Conservation (phyloP, 495 filamentous ascomycete genomes). For the Penicillium macrosclerotiorum region DNA sequence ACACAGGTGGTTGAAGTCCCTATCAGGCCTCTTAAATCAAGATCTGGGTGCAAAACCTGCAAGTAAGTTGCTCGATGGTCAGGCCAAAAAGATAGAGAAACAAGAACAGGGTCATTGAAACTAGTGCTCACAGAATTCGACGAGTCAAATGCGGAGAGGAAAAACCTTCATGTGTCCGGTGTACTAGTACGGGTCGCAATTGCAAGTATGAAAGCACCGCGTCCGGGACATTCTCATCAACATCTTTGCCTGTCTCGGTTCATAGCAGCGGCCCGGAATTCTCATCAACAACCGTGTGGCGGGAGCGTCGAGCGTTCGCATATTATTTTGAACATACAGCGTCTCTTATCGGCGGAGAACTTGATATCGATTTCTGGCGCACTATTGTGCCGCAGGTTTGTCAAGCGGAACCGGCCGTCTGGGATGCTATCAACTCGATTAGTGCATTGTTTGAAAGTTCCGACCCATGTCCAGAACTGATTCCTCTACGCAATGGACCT, state of each 20-base stretch:
- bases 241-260: too few relatives aligned
- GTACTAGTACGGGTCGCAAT: conserved; percentile 49
- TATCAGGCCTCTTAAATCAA: conserved; percentile 29
- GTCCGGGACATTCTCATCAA: conserved; percentile 9
- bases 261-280: too few relatives aligned
- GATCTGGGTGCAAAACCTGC: conserved; percentile 41
- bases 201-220: conserved; percentile 35
- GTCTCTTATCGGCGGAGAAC: conserved; percentile 35
- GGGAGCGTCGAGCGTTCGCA: conserved; percentile 41
- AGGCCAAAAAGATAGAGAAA: too few relatives aligned
- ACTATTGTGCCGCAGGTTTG: conserved; percentile 55
- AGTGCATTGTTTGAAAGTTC: conserved; percentile 51
- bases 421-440: conserved; percentile 56
- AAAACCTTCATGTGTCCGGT: conserved; percentile 47
- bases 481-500: conserved; percentile 9
- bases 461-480: conserved; percentile 16
- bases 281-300: conserved; percentile 27
- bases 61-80: conserved; percentile 27
- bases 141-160: conserved; percentile 58
- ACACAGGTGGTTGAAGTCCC: too few relatives aligned
- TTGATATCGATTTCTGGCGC: conserved; percentile 57
- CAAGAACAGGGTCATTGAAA: neutral
- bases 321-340: conserved; percentile 38
- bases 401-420: conserved; percentile 55
- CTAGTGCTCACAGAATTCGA: conserved; percentile 32